phyloP scores from a whole-genome alignment of 2,329 filamentous ascomycete species.

The Beauveria brongniartii region DNA sequence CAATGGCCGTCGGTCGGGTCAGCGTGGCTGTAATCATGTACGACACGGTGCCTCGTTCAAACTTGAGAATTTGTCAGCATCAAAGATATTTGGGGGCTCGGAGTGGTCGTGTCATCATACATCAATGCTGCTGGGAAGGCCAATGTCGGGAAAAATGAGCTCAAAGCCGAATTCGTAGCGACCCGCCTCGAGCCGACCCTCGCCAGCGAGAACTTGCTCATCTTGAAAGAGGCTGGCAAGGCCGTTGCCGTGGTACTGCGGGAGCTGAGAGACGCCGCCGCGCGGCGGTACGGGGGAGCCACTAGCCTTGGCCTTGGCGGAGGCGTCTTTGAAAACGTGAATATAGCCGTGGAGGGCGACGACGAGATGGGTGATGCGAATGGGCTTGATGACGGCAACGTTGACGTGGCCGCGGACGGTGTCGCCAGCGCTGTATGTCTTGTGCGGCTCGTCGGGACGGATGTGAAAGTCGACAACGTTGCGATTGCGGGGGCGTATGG shows the following conservation, averaged over 20 bases:
- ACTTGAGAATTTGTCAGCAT: conserved; percentile 43
- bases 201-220: conserved; percentile 70
- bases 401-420: conserved; percentile 65
- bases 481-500: conserved; percentile 46
- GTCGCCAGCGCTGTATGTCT: conserved; percentile 68
- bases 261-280: conserved; percentile 29
- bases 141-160: conserved; percentile 58
- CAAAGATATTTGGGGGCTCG: not conserved
- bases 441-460: conserved; percentile 67
- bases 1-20: conserved; percentile 80
- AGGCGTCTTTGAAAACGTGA: conserved; percentile 66
- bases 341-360: conserved; percentile 72
- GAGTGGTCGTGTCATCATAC: conserved; percentile 45
- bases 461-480: conserved; percentile 73
- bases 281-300: conserved; percentile 33
- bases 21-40: conserved; percentile 87
- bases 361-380: conserved; percentile 72
- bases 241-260: conserved; percentile 64
- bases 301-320: conserved; percentile 45
- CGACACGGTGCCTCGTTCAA: conserved; percentile 86
- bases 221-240: conserved; percentile 78
- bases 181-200: conserved; percentile 65
- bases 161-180: conserved; percentile 76
- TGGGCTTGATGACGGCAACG: conserved; percentile 63
- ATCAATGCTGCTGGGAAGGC: conserved; percentile 86